A percentile compares a stretch with the other conserved stretches of the same genome.
These are phyloP conservation scores for Pestalotiopsis sp. DNA, from an alignment of 2,329 filamentous ascomycete genomes.

Conservation along the genomic window DNA sequence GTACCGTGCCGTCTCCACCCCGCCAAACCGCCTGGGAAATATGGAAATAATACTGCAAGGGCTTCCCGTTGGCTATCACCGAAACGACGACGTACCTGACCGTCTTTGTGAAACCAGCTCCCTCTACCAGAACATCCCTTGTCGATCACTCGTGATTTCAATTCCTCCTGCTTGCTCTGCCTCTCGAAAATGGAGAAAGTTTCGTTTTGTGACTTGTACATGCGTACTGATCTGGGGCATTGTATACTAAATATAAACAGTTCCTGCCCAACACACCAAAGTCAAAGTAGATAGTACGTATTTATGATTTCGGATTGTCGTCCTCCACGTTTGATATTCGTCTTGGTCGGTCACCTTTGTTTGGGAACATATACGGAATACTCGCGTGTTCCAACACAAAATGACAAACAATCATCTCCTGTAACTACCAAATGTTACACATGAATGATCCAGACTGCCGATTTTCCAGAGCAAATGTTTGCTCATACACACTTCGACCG, in stretches of 20 bases:
- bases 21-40: too few relatives aligned
- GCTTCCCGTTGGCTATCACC: background rate
- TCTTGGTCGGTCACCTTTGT: background rate
- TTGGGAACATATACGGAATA: background rate
- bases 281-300: too few relatives aligned
- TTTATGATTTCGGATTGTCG: background rate
- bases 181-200: background rate
- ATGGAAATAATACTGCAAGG: too few relatives aligned
- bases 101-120: background rate
- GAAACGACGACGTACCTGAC: background rate
- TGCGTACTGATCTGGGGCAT: too few relatives aligned
- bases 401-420: background rate
- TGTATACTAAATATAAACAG: background rate
- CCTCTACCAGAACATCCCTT: background rate
- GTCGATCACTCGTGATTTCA: background rate
- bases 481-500: background rate
- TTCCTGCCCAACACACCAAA: background rate
- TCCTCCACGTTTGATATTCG: background rate
- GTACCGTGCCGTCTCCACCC: background rate
- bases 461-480: background rate
- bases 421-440: background rate
- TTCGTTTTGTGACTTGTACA: background rate
- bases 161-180: background rate
- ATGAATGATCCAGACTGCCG: background rate
- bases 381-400: background rate